Percentiles rank a stretch among this genome's conserved stretches.
Conservation (phyloP, 2,329 filamentous ascomycete genomes). For the Trematosphaeria pertusa region DNA sequence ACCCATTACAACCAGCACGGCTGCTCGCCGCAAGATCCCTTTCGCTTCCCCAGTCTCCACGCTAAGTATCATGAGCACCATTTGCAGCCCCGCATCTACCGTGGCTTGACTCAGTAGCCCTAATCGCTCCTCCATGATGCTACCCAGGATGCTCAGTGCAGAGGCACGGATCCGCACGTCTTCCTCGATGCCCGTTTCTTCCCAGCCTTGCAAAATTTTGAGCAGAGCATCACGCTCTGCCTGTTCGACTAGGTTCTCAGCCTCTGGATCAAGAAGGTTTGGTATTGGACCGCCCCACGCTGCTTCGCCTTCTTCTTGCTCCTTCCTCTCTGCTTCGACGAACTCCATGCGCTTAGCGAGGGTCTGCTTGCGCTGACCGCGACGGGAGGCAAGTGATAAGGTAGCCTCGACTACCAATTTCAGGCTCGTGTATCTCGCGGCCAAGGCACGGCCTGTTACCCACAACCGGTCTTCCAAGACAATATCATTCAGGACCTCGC, state of each 20-base stretch:
- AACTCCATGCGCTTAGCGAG: conserved; percentile 64
- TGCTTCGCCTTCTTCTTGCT: conserved; percentile 58
- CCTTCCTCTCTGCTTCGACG: conserved; percentile 56
- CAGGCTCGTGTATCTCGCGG: conserved; percentile 14
- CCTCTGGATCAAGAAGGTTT: conserved; percentile 39
- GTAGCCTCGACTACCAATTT: conserved; percentile 61
- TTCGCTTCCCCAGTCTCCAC: conserved; percentile 67
- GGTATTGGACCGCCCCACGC: conserved; percentile 62
- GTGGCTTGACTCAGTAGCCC: conserved; percentile 50
- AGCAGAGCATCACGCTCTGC: conserved; percentile 57
- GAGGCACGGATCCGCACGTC: conserved; percentile 74
- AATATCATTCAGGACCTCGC: conserved; percentile 57
- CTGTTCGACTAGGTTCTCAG: conserved; percentile 34
- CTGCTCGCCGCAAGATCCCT: conserved; percentile 71
- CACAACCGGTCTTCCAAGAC: conserved; percentile 28
- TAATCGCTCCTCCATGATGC: conserved; percentile 62
- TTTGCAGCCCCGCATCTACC: conserved; percentile 62
- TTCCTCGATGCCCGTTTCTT: conserved; percentile 68
- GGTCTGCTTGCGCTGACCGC: conserved; percentile 67
- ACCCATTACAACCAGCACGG: conserved; percentile 67
- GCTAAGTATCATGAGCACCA: conserved; percentile 67
- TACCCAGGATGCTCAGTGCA: conserved; percentile 70
- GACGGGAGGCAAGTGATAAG: conserved; percentile 69
- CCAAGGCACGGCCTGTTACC: conserved; percentile 1
- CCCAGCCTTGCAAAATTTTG: conserved; percentile 72